Evolutionary conservation across 305 asterid genomes (phyloP).

Genomic region (Solanum hybrid): DNA sequence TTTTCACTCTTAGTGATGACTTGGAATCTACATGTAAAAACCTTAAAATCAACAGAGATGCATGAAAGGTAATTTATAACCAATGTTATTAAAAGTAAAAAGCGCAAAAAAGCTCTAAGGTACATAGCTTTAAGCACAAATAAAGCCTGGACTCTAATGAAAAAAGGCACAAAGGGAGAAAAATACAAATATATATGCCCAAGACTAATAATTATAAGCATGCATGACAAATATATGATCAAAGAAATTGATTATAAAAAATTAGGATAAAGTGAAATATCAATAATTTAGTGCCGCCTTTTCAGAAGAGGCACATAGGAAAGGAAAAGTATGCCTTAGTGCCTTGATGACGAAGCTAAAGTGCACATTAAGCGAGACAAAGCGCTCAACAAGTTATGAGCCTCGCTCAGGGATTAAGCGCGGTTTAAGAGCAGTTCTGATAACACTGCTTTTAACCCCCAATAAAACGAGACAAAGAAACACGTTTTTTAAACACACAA

Average conservation of each 20-base stretch:
- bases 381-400: background rate
- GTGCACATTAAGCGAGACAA: background rate
- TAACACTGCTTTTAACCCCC: background rate
- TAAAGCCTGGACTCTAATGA: background rate
- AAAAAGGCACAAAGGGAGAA: background rate
- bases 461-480: background rate
- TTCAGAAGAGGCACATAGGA: background rate
- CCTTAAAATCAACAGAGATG: background rate
- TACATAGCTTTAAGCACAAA: background rate
- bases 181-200: background rate
- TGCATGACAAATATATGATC: background rate
- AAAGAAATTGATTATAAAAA: background rate
- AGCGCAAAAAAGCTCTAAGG: background rate
- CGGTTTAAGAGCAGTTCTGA: background rate
- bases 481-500: background rate
- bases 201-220: background rate
- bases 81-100: background rate
- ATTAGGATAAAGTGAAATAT: background rate
- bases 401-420: background rate
- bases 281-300: background rate
- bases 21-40: constrained; percentile 25
- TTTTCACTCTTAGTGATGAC: constrained; percentile 23
- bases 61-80: background rate
- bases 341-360: background rate
- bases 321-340: background rate